These are phyloP conservation scores for Escovopsis sp. DNA, from an alignment of 2,329 filamentous ascomycete species.

Conservation along the genomic window DNA sequence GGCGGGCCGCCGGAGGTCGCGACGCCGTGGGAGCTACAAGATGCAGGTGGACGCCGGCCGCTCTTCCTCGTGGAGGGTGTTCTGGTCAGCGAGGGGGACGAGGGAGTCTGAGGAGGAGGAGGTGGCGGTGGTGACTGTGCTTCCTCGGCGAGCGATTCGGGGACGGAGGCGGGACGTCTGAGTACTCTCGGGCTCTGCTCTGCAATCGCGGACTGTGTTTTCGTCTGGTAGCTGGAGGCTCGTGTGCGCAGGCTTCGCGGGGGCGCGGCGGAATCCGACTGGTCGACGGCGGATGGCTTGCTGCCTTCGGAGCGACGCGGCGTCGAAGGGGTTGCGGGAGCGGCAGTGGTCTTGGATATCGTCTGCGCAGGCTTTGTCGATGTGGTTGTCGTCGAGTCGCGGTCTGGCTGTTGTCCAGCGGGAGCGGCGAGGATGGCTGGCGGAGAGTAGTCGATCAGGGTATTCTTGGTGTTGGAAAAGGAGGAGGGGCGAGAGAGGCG, in stretches of 20 bases:
- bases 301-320: conserved; percentile 2
- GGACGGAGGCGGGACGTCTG: conserved; percentile 7
- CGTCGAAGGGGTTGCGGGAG: conserved; percentile 1
- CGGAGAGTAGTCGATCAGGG: conserved; percentile 2
- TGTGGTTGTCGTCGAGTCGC: neutral
- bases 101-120: conserved; percentile 1
- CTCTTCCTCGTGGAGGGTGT: conserved; percentile 17
- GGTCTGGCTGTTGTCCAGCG: neutral
- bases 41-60: conserved; percentile 24
- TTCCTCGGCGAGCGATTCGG: conserved; percentile 5
- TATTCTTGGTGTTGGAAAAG: neutral
- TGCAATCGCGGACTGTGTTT: conserved; percentile 3
- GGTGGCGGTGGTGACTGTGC: neutral
- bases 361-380: neutral
- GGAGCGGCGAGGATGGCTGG: neutral
- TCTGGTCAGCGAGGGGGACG: conserved; percentile 12
- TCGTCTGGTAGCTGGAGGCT: conserved; percentile 6
- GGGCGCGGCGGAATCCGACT: conserved; percentile 3
- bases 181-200: conserved; percentile 1
- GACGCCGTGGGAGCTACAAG: conserved; percentile 21
- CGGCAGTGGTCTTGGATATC: neutral
- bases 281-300: neutral
- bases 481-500: neutral
- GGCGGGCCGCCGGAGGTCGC: conserved; percentile 18
- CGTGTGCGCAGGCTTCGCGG: conserved; percentile 4